These are phyloP conservation scores for Cornus kousa DNA, from an alignment of 148 eudicot genomes.

Conservation along the genomic window DNA sequence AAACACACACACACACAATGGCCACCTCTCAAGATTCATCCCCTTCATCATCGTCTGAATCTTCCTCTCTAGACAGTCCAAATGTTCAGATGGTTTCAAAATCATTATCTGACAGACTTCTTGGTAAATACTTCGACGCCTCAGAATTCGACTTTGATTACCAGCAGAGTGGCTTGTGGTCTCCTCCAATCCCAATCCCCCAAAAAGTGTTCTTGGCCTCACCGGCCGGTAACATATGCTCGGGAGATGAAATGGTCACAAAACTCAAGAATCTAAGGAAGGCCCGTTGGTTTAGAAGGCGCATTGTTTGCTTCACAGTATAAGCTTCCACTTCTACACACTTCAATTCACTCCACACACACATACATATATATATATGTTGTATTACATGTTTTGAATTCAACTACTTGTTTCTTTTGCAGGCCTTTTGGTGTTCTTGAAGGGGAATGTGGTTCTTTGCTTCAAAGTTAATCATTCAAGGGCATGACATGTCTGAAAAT, in stretches of 20 bases:
- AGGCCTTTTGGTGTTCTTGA: not conserved
- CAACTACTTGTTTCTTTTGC: not conserved
- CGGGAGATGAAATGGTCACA: constrained; percentile 12
- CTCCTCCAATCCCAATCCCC: constrained; percentile 53
- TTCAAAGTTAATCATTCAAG: no score
- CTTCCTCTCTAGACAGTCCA: constrained; percentile 5
- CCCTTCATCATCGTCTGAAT: not conserved
- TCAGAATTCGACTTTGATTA: constrained; percentile 58
- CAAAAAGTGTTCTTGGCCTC: constrained; percentile 38
- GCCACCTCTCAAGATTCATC: constrained; percentile 7
- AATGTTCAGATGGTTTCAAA: constrained; percentile 38
- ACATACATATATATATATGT: not conserved
- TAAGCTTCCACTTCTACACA: not conserved
- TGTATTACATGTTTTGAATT: not conserved
- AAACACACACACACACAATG: not conserved
- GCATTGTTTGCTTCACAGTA: constrained; percentile 14
- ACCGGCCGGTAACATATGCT: constrained; percentile 26
- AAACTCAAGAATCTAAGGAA: constrained; percentile 6
- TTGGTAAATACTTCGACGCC: constrained; percentile 58
- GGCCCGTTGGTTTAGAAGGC: constrained; percentile 11
- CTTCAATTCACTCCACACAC: not conserved
- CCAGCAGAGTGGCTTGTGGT: constrained; percentile 54
- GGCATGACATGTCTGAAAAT: not conserved
- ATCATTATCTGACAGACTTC: constrained; percentile 52
- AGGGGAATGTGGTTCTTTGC: not conserved